Conservation (phyloP, 352 stramenopile genomes). For the Pythium scleroteichum region DNA sequence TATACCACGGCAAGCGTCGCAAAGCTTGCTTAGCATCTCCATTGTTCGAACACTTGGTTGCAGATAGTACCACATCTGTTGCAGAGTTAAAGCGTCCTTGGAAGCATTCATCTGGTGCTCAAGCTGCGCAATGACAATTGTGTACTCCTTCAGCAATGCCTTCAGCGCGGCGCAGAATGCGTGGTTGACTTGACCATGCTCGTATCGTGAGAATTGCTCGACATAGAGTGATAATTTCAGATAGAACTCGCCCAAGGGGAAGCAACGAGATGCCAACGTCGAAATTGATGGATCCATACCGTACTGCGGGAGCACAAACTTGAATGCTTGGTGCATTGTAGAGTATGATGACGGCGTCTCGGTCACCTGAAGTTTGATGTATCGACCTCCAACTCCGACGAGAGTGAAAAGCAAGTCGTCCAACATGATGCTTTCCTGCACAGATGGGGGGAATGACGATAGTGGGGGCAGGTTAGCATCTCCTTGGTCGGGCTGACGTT, state of each 20-base stretch:
- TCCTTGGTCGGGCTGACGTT: slow-evolving; percentile 35
- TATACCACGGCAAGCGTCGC: slow-evolving; percentile 67
- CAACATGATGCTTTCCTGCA: slow-evolving; percentile 82
- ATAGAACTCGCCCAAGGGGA: slow-evolving; percentile 78
- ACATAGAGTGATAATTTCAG: slow-evolving; percentile 76
- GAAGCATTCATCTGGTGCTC: slow-evolving; percentile 73
- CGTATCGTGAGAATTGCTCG: slow-evolving; percentile 82
- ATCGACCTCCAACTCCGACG: slow-evolving; percentile 80
- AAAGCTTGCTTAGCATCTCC: slow-evolving; percentile 88
- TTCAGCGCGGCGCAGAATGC: slow-evolving; percentile 93
- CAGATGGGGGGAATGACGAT: slow-evolving; percentile 68
- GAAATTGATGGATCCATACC: slow-evolving; percentile 84
- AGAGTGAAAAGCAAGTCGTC: slow-evolving; percentile 85
- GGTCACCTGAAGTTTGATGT: slow-evolving; percentile 67
- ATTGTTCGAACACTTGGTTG: slow-evolving; percentile 92
- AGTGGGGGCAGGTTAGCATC: slow-evolving; percentile 62
- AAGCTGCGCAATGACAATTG: slow-evolving; percentile 90
- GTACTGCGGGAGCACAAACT: slow-evolving; percentile 65
- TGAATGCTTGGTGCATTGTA: slow-evolving; percentile 38
- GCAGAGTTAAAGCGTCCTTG: slow-evolving; percentile 69
- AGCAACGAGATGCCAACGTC: slow-evolving; percentile 62
- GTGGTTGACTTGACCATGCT: slow-evolving; percentile 94
- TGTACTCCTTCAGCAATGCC: slow-evolving; percentile 92
- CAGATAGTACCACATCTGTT: slow-evolving; percentile 93
- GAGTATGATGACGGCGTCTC: slow-evolving; percentile 31